phyloP scores from a whole-genome alignment of 176 grass and related monocot genomes.

The Hyparrhenia diplandra region DNA sequence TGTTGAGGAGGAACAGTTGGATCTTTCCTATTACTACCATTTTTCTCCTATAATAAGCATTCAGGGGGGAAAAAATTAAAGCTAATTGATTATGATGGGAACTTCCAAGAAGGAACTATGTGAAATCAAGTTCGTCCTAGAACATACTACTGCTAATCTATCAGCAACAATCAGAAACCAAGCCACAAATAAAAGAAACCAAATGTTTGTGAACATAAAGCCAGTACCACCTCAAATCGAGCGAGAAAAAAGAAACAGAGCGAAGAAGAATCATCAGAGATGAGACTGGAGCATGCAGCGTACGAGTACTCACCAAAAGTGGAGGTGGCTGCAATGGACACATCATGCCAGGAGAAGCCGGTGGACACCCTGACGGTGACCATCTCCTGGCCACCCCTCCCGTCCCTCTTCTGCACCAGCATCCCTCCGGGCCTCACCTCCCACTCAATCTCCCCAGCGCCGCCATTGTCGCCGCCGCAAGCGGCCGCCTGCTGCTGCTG shows the following conservation, averaged over 20 bases:
- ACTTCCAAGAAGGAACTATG: neutral
- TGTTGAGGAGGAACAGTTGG: neutral
- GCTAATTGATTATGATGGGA: neutral
- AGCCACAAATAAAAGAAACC: neutral
- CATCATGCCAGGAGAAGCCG: slow-evolving; percentile 72
- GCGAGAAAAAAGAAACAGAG: neutral
- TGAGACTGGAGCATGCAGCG: neutral
- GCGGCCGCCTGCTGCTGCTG: slow-evolving; percentile 11
- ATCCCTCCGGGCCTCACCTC: slow-evolving; percentile 91
- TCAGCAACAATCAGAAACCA: neutral
- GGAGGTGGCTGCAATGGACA: slow-evolving; percentile 76
- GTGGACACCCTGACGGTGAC: slow-evolving; percentile 73
- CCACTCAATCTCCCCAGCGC: slow-evolving; percentile 66
- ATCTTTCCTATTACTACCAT: neutral
- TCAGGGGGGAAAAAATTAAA: neutral
- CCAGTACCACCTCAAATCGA: neutral
- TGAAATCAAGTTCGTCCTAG: neutral
- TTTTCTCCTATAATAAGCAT: neutral
- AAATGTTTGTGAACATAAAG: neutral
- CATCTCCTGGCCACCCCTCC: slow-evolving; percentile 45
- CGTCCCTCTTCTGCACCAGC: slow-evolving; percentile 94
- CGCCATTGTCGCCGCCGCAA: slow-evolving; percentile 14
- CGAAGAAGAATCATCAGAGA: neutral
- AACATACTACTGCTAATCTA: too few species aligned
- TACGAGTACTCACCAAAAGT: slow-evolving; percentile 68